Evolutionary conservation across 768 basidiomycete genomes (phyloP).

Genomic region (Lentinula aciculospora): DNA sequence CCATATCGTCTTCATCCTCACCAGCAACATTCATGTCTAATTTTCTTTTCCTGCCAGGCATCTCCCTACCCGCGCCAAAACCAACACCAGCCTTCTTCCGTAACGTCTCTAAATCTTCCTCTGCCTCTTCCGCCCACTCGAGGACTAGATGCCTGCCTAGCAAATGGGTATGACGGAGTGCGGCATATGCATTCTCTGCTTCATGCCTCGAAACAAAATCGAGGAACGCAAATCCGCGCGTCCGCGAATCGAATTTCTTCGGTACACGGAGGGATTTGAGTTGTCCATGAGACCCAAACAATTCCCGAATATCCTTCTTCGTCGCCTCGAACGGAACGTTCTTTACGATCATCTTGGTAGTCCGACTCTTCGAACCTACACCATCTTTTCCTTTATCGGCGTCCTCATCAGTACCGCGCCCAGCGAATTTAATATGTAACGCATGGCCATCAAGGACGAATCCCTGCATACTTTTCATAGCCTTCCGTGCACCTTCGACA

Average conservation of each 20-base stretch:
- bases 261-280: slow-evolving; percentile 94
- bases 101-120: slow-evolving; percentile 70
- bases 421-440: slow-evolving; percentile 81
- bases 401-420: slow-evolving; percentile 30
- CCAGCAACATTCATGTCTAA: slow-evolving; percentile 45
- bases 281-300: slow-evolving; percentile 90
- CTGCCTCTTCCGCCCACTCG: slow-evolving; percentile 87
- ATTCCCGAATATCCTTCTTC: slow-evolving; percentile 83
- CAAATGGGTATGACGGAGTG: slow-evolving; percentile 90
- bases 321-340: slow-evolving; percentile 97
- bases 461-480: slow-evolving; percentile 71
- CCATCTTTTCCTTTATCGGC: slow-evolving; percentile 22
- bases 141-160: slow-evolving; percentile 93
- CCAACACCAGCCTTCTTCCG: slow-evolving; percentile 79
- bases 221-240: slow-evolving; percentile 94
- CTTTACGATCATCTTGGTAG: slow-evolving; percentile 96
- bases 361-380: slow-evolving; percentile 47
- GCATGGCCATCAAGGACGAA: slow-evolving; percentile 85
- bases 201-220: slow-evolving; percentile 89
- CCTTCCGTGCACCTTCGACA: slow-evolving; percentile 65
- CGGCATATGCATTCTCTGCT: slow-evolving; percentile 82
- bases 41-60: slow-evolving; percentile 77
- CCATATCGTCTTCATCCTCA: slow-evolving; percentile 28
- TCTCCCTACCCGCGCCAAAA: slow-evolving; percentile 49
- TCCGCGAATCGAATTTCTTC: slow-evolving; percentile 82